A percentile compares a stretch with the other conserved stretches of the same genome.
Conservation (phyloP, 2,329 filamentous ascomycete species). For the Colletotrichum chrysophilum region DNA sequence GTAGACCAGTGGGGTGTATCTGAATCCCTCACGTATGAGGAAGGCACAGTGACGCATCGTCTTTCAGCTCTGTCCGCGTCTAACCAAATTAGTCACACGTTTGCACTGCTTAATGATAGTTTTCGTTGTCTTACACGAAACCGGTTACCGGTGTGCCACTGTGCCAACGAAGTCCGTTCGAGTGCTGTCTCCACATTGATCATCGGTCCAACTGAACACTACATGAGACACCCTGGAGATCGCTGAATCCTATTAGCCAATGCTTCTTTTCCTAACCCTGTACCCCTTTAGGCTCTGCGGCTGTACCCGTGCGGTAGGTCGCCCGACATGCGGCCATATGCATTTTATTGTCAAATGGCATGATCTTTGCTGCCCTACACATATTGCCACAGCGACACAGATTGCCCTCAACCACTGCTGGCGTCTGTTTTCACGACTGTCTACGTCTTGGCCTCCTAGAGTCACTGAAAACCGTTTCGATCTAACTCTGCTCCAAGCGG, state of each 20-base stretch:
- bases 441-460: background rate
- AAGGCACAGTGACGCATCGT: background rate
- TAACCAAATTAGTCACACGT: background rate
- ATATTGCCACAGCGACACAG: background rate
- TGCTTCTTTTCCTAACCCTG: background rate
- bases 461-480: background rate
- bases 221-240: background rate
- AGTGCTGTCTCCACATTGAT: background rate
- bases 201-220: background rate
- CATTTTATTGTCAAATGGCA: background rate
- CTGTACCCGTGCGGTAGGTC: background rate
- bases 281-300: background rate
- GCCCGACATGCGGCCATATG: background rate
- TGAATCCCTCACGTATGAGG: background rate
- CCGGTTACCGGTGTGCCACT: background rate
- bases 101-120: background rate
- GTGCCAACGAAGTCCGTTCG: background rate
- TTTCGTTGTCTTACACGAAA: background rate
- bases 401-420: background rate
- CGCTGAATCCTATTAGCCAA: background rate
- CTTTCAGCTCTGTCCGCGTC: background rate
- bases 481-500: background rate
- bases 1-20: background rate
- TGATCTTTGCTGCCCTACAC: background rate
- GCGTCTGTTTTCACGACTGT: too few relatives aligned